A percentile compares a stretch with the other conserved stretches of the same genome.
Conservation (phyloP, 1,284 basidiomycete species). For the Ustilago lituana region DNA sequence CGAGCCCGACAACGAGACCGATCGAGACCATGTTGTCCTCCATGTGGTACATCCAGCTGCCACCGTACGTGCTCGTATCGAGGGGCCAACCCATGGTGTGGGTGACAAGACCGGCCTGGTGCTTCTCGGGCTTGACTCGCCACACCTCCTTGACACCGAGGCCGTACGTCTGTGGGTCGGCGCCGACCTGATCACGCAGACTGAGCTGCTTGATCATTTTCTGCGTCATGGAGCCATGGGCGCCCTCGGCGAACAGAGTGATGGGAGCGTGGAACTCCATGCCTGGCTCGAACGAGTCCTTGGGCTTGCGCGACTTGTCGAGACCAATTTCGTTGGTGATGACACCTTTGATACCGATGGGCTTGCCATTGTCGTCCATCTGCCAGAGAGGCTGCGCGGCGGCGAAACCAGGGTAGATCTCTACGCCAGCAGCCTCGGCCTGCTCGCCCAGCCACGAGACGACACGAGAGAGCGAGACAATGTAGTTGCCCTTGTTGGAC, state of each 20-base stretch:
- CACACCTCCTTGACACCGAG: conserved; percentile 98
- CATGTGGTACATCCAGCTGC: conserved; percentile 96
- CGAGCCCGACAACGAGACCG: conserved; percentile 90
- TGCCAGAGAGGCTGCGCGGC: conserved; percentile 83
- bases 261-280: conserved; percentile 96
- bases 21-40: conserved; percentile 88
- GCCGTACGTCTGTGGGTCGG: conserved; percentile 93
- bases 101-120: conserved; percentile 84
- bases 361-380: conserved; percentile 73
- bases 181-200: conserved; percentile 74
- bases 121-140: conserved; percentile 81
- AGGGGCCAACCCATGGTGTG: conserved; percentile 97
- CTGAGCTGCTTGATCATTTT: conserved; percentile 81
- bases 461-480: conserved; percentile 87
- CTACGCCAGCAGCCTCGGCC: conserved; percentile 90
- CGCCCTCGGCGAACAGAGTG: conserved; percentile 94
- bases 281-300: conserved; percentile 91
- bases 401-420: conserved; percentile 97
- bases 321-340: conserved; percentile 95
- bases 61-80: conserved; percentile 86
- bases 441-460: conserved; percentile 88
- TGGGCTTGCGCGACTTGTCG: conserved; percentile 80
- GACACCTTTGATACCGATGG: conserved; percentile 78
- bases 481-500: conserved; percentile 93
- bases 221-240: conserved; percentile 91